A percentile compares a stretch with the other conserved stretches of the same genome.
phyloP scores from a whole-genome alignment of 345 rosid genomes.

The Syzygium aqueum region DNA sequence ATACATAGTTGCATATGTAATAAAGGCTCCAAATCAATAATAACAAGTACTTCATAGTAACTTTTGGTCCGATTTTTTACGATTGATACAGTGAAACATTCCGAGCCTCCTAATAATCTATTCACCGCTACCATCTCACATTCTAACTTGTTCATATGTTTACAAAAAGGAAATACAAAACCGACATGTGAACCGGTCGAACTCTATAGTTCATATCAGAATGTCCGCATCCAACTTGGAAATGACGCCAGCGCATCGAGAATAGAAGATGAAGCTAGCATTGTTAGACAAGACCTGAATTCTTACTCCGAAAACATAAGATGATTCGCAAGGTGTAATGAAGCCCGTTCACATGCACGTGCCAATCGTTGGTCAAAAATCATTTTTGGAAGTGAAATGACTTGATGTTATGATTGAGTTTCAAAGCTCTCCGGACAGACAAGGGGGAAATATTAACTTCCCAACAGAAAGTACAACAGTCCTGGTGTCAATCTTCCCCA shows the following conservation, averaged over 20 bases:
- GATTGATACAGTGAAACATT: no score
- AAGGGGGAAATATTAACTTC: background rate
- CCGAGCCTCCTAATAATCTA: no score
- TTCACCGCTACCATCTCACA: no score
- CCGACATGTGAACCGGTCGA: background rate
- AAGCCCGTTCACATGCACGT: background rate
- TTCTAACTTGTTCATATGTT: background rate
- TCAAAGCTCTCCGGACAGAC: background rate
- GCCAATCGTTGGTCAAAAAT: background rate
- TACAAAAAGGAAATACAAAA: background rate
- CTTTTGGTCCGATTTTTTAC: background rate
- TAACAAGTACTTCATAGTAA: background rate
- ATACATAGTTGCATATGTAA: background rate
- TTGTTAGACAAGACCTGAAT: background rate
- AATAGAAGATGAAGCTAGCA: background rate
- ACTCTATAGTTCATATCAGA: background rate
- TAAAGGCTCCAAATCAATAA: background rate
- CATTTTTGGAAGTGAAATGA: background rate
- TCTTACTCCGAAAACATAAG: background rate
- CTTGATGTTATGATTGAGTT: background rate
- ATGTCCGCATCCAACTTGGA: background rate
- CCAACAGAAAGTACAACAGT: background rate
- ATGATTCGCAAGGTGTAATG: background rate
- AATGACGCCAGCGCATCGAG: background rate
- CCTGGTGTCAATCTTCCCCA: background rate